phyloP scores from a whole-genome alignment of 331 rosid species.

The Pyrus hybrid region DNA sequence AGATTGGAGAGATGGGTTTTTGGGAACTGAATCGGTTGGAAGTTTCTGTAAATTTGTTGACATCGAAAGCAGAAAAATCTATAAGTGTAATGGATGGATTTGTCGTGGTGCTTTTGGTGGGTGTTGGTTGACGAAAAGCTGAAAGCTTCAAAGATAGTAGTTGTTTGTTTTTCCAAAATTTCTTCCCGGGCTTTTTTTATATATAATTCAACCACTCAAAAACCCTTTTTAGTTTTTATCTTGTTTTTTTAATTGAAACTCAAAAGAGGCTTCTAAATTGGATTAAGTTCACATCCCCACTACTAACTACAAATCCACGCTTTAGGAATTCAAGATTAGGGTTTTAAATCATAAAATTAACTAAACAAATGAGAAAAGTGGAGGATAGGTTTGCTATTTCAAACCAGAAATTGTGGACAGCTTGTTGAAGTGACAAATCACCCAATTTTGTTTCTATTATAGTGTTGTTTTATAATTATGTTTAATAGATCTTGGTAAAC shows the following conservation, averaged over 20 bases:
- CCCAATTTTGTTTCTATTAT: background rate
- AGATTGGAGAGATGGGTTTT: background rate
- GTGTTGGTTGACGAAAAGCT: slow-evolving; percentile 40
- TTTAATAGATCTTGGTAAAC: background rate
- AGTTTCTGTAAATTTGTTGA: slow-evolving; percentile 1
- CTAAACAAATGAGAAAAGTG: background rate
- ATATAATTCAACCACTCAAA: slow-evolving; percentile 15
- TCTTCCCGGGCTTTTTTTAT: slow-evolving; percentile 5
- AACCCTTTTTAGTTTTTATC: background rate
- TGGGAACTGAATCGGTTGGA: slow-evolving; percentile 11
- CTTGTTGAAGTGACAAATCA: background rate
- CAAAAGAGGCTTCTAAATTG: background rate
- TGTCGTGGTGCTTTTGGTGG: slow-evolving; percentile 22
- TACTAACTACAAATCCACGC: background rate
- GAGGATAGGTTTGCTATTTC: background rate
- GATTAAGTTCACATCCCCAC: slow-evolving; percentile 2
- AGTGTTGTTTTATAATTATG: background rate
- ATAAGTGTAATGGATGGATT: background rate
- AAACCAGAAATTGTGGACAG: background rate
- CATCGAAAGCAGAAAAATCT: background rate
- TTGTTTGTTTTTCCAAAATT: background rate
- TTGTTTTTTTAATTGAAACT: too few species aligned
- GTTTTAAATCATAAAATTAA: background rate
- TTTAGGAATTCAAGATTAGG: background rate
- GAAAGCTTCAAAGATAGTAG: slow-evolving; percentile 47